Base-by-base conservation (phyloP, 106 monocot species). In the Chionographis japonica region DNA sequence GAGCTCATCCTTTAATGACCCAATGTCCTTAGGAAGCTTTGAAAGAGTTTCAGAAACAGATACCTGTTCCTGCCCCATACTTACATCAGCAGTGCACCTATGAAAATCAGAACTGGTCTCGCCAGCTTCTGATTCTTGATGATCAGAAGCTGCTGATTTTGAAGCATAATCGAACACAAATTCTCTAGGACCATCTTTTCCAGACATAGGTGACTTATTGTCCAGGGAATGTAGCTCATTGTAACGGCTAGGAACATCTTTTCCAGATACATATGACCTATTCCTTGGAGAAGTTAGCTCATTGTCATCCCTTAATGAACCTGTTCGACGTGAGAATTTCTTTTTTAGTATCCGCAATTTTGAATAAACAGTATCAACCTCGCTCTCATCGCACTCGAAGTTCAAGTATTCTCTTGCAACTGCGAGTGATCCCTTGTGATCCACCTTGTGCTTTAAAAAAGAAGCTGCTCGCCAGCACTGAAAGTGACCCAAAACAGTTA, bases 321-420 rank as follows among this genome's bases (percentile, higher is more conserved):
- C 18, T n/a, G 65, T 41, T 72, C 63, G 50, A 53, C 13, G 37
- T 54, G 74, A 53, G 70, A 93, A 87, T 41, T 68, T 83, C 52
- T 77, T 77, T 64, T 83, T 92, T 40, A 98, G 70, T 35, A 75
- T 77, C 17, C 69, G 70, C 54, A 98, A 71, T 70, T 83, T 92
- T 46, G 50, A 54, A 57, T 78, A 83, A 54, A 83, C 78, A 56
- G 74, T 61, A 5, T 78, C 62, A 14, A 65, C 73, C 54, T 83
- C 69, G 9, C 58, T 19, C 37, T 69, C 68, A n/a, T 56, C 54
- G 51, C 83, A 83, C 38, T 67, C 69, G 61, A 58, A 83, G 8
- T 73, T 74, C 63, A 78, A 50, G 39, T 61, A 15, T 19, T 73
- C 66, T 70, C 56, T 74, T 16, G 73, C 83, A 55, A 70, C 57